phyloP scores from a whole-genome alignment of 805 yeast genomes.

The Metschnikowia santaceciliae region DNA sequence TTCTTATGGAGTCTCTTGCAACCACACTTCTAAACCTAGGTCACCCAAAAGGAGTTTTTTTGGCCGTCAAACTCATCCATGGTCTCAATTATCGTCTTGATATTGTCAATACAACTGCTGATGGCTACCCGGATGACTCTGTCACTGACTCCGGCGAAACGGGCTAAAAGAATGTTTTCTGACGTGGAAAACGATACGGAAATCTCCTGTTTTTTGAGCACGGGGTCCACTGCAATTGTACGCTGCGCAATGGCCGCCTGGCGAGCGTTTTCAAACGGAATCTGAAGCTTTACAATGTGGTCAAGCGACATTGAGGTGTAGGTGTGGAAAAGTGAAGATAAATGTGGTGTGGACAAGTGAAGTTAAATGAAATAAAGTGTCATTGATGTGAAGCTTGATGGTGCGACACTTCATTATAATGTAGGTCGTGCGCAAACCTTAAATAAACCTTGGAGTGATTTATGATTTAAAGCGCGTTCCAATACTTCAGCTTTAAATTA shows the following conservation, averaged over 20 bases:
- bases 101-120: constrained; percentile 71
- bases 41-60: constrained; percentile 20
- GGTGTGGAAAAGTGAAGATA: too few species aligned
- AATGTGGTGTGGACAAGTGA: too few species aligned
- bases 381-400: too few species aligned
- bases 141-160: constrained; percentile 62
- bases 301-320: constrained; percentile 11
- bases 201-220: constrained; percentile 67
- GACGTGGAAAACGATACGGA: constrained; percentile 40
- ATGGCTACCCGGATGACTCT: constrained; percentile 80
- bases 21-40: not conserved
- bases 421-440: too few species aligned
- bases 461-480: too few species aligned
- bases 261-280: constrained; percentile 58
- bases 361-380: too few species aligned
- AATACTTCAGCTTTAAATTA: too few species aligned
- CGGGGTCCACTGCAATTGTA: constrained; percentile 75
- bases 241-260: constrained; percentile 64
- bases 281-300: constrained; percentile 32
- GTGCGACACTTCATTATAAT: too few species aligned
- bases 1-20: too few species aligned
- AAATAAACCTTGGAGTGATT: too few species aligned
- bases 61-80: constrained; percentile 62
- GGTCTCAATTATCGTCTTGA: constrained; percentile 76
- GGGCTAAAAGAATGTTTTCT: constrained; percentile 37